These are phyloP conservation scores for Diaporthe eres DNA, from an alignment of 2,329 filamentous ascomycete genomes.

Conservation along the genomic window DNA sequence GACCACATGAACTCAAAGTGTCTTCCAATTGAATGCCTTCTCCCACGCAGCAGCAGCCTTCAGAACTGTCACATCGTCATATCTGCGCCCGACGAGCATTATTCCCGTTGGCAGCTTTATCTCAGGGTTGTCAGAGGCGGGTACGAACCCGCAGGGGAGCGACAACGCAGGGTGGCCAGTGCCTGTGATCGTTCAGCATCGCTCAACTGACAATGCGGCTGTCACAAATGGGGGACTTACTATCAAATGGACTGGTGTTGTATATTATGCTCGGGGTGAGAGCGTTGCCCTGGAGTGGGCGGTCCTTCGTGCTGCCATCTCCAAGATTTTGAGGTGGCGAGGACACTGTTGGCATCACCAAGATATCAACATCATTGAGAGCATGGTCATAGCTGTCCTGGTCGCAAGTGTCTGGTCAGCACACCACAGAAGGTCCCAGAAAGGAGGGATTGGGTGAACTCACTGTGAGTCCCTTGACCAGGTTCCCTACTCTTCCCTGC, in stretches of 20 bases:
- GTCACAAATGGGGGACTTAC: conserved; percentile 3
- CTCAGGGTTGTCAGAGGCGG: conserved; percentile 21
- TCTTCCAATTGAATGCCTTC: conserved; percentile 41
- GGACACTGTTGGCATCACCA: conserved; percentile 63
- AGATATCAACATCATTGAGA: conserved; percentile 59
- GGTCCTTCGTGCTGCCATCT: conserved; percentile 1
- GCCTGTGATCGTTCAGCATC: conserved; percentile 24
- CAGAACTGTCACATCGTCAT: conserved; percentile 32
- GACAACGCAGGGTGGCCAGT: conserved; percentile 38
- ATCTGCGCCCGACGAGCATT: conserved; percentile 36
- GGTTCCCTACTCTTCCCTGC: conserved; percentile 34
- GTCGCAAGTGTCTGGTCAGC: neutral
- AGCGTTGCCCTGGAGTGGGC: conserved; percentile 11
- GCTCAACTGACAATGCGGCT: neutral
- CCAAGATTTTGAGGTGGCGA: conserved; percentile 48
- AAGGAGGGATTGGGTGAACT: neutral
- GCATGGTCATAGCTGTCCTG: conserved; percentile 62
- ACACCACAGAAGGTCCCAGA: too few relatives aligned
- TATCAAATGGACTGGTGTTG: conserved; percentile 39
- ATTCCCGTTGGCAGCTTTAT: conserved; percentile 37
- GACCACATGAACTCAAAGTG: conserved; percentile 42
- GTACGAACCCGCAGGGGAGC: conserved; percentile 37
- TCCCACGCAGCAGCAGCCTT: conserved; percentile 40
- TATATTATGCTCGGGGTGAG: conserved; percentile 12
- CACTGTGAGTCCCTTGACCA: conserved; percentile 35